These are phyloP conservation scores for Microcos paniculata DNA, from an alignment of 345 rosid species.

Conservation along the genomic window DNA sequence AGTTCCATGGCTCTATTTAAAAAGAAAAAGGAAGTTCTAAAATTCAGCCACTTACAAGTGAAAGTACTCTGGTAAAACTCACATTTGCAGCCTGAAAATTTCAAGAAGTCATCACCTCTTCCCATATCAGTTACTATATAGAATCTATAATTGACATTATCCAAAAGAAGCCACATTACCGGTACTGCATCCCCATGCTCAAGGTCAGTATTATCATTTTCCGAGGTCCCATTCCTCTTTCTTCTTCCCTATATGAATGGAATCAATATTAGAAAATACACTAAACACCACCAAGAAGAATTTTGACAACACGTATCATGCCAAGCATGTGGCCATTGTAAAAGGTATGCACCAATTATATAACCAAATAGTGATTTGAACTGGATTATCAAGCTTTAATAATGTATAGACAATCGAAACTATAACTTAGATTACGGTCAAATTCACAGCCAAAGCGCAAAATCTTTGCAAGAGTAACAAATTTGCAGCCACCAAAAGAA, in stretches of 20 bases:
- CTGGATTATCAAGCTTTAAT: not conserved
- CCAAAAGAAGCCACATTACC: slow-evolving; percentile 35
- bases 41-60: slow-evolving; percentile 50
- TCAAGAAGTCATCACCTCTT: slow-evolving; percentile 10
- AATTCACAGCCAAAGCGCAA: not conserved
- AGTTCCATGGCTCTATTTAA: not conserved
- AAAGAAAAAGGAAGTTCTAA: not conserved
- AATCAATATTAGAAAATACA: not conserved
- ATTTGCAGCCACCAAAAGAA: not conserved
- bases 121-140: not conserved
- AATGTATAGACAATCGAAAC: not conserved
- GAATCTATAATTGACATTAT: not conserved
- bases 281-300: not conserved
- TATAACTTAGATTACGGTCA: not conserved
- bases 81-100: slow-evolving; percentile 71
- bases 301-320: not conserved
- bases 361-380: not conserved
- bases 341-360: not conserved
- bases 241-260: slow-evolving; percentile 27
- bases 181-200: slow-evolving; percentile 63
- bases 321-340: not conserved
- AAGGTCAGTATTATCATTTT: slow-evolving; percentile 45
- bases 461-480: not conserved
- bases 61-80: slow-evolving; percentile 65
- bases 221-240: slow-evolving; percentile 25